phyloP scores from a whole-genome alignment of 2,329 filamentous ascomycete species.

The Raffaelea arxii region DNA sequence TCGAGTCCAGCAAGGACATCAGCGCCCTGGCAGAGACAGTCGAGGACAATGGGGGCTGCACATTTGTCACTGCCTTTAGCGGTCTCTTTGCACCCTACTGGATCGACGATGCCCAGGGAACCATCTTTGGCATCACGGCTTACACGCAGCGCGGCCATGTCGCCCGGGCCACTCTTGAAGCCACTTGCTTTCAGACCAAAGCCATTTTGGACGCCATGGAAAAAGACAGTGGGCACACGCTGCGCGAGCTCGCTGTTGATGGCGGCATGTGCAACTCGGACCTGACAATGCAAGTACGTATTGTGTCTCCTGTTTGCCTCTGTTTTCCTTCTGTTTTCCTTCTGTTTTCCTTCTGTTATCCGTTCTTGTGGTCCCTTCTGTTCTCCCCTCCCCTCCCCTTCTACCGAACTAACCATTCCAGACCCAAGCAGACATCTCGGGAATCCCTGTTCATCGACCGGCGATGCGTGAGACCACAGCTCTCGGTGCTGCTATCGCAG shows the following conservation, averaged over 20 bases:
- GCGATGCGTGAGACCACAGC: slow-evolving; percentile 87
- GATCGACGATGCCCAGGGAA: slow-evolving; percentile 88
- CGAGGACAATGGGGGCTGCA: slow-evolving; percentile 69
- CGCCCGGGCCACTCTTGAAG: slow-evolving; percentile 80
- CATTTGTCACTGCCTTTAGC: slow-evolving; percentile 85
- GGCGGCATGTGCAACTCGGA: slow-evolving; percentile 85
- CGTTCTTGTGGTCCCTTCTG: not conserved
- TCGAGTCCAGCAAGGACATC: slow-evolving; percentile 39
- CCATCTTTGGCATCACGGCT: slow-evolving; percentile 77
- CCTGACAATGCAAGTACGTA: slow-evolving; percentile 63
- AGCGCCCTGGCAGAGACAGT: slow-evolving; percentile 43
- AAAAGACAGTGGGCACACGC: slow-evolving; percentile 66
- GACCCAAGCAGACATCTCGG: slow-evolving; percentile 76
- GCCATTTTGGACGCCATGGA: slow-evolving; percentile 90
- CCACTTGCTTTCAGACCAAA: slow-evolving; percentile 86
- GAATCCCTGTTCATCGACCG: slow-evolving; percentile 74
- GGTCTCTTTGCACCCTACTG: slow-evolving; percentile 89
- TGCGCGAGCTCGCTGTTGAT: slow-evolving; percentile 71
- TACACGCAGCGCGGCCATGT: slow-evolving; percentile 82
- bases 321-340: not conserved
- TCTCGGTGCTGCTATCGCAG: slow-evolving; percentile 79
- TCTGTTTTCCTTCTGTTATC: not conserved
- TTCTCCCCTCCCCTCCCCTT: not conserved
- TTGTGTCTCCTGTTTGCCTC: not conserved
- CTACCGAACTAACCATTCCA: slow-evolving; percentile 17